Conservation (phyloP, 345 rosid species). For the Eucalyptus sideroxylon region DNA sequence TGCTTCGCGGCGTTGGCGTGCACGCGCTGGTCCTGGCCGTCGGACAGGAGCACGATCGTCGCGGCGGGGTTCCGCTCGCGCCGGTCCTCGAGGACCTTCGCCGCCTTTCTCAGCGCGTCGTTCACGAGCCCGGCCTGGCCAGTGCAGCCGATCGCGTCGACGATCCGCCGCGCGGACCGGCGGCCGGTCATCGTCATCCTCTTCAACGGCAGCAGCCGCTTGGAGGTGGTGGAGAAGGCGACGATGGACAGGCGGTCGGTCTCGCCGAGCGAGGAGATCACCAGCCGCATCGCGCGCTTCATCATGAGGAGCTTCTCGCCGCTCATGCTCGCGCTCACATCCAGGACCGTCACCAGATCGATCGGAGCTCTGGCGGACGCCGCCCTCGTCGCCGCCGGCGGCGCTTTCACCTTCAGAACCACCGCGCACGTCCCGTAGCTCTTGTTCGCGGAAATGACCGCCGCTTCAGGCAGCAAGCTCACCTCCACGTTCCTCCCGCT, state of each 20-base stretch:
- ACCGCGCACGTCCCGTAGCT: constrained; percentile 44
- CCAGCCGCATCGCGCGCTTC: constrained; percentile 52
- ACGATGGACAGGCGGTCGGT: constrained; percentile 73
- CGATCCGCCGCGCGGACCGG: constrained; percentile 47
- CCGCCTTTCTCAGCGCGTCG: constrained; percentile 86
- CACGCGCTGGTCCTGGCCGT: constrained; percentile 33
- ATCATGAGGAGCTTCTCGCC: constrained; percentile 33
- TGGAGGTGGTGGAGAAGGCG: constrained; percentile 62
- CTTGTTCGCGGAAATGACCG: constrained; percentile 45
- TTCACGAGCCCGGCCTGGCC: constrained; percentile 47
- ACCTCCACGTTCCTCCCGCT: constrained; percentile 23
- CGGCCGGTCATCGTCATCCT: constrained; percentile 70
- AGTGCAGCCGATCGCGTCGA: constrained; percentile 45
- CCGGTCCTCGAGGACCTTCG: constrained; percentile 79
- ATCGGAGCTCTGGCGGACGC: constrained; percentile 37
- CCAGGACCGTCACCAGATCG: constrained; percentile 65
- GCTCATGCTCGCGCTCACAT: constrained; percentile 40
- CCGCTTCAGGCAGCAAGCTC: constrained; percentile 49
- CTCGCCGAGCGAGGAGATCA: constrained; percentile 43
- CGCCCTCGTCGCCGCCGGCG: constrained; percentile 14
- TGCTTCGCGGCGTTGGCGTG: constrained; percentile 6
- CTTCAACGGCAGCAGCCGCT: constrained; percentile 52
- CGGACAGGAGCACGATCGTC: constrained; percentile 45
- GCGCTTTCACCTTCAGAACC: constrained; percentile 54
- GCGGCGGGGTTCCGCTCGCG: constrained; percentile 59